Evolutionary conservation across 345 rosid genomes (phyloP), one percentile per base, ranked within the genome.

Genomic region (Eucalyptus coolabah): DNA sequence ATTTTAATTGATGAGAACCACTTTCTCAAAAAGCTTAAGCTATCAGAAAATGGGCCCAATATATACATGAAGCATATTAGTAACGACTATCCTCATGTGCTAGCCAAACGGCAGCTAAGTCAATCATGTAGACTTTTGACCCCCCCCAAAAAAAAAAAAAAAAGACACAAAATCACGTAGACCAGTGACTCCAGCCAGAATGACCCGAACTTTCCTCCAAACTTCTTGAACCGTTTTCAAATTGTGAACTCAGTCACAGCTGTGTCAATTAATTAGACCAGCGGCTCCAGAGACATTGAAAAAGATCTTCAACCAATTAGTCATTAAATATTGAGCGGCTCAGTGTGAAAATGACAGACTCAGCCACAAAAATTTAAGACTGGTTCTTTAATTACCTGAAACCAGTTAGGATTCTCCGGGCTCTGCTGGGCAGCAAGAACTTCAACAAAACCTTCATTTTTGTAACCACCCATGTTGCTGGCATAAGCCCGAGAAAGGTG

Each of bases 391-490:
- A 42, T 67, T 90, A 96, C 99, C 98, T 97, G 99, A 87, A 98
- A 96, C 99, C 99, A 98, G 86, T 98, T 98, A 6, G 99, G 99
- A 80, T 98, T 98, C 93, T 98, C 99, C 2, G 99, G 99, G 87
- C 98, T 98, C 94, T 97, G 99, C 89, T 98, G 99, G 87, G 99
- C 99, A 26, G 99, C 99, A 89, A 98, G 98, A 90, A 96, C 99
- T 90, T 98, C 99, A n/a, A 98, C 99, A 89, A 98, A 98, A 21
- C 99, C 99, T 93, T 98, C 99, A 88, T 97, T 98, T 94, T 98
- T 95, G 91, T 98, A 96, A 60, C 99, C 99, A 77, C 98, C 99
- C 99, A 98, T 95, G 94, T 98, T 96, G 91, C 98, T 98, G 2
- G 99, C 98, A 91, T 98, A 96, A 13, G 99, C 99, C 72, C 99